A percentile compares a stretch with the other conserved stretches of the same genome.
These are phyloP conservation scores for Zancudomyces culisetae DNA, from an alignment of 371 early-diverging fungal genomes.

Conservation along the genomic window DNA sequence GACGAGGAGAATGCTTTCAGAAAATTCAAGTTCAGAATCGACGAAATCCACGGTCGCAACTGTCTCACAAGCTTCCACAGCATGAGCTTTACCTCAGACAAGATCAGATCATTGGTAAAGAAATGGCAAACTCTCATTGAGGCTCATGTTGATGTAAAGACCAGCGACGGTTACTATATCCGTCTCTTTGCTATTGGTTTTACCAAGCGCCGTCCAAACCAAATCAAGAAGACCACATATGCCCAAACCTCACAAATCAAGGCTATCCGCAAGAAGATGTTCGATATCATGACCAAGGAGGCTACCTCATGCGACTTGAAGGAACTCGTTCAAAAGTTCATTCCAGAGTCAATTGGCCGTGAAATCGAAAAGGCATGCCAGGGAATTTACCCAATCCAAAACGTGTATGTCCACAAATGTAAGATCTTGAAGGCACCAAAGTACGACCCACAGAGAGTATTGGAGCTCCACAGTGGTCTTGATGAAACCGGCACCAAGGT, in stretches of 20 bases:
- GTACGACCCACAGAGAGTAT: conserved; percentile 81
- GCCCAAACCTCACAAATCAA: conserved; percentile 95
- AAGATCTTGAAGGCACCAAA: conserved; percentile 99
- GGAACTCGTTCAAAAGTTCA: conserved; percentile 93
- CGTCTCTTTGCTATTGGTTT: conserved; percentile 96
- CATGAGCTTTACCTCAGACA: conserved; percentile 99
- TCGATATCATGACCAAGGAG: conserved; percentile 93
- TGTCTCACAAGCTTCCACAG: conserved; percentile 99
- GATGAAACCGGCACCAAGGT: conserved; percentile 77
- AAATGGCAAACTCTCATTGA: conserved; percentile 99
- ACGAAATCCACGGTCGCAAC: conserved; percentile 96
- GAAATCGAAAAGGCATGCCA: conserved; percentile 95
- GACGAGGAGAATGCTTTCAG: conserved; percentile 91
- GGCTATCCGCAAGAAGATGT: conserved; percentile 99
- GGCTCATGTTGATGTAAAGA: conserved; percentile 97
- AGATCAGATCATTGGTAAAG: conserved; percentile 98
- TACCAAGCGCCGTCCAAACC: conserved; percentile 91
- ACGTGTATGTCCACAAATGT: conserved; percentile 96
- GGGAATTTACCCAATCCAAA: conserved; percentile 97
- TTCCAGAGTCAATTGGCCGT: conserved; percentile 75
- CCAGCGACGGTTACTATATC: conserved; percentile 98
- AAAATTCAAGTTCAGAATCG: conserved; percentile 96
- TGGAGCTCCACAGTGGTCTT: conserved; percentile 83
- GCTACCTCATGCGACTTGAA: conserved; percentile 80
- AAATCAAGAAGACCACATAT: conserved; percentile 97